Evolutionary conservation across 129 eudicot species (phyloP).

Genomic region (Pittosporum tobira): DNA sequence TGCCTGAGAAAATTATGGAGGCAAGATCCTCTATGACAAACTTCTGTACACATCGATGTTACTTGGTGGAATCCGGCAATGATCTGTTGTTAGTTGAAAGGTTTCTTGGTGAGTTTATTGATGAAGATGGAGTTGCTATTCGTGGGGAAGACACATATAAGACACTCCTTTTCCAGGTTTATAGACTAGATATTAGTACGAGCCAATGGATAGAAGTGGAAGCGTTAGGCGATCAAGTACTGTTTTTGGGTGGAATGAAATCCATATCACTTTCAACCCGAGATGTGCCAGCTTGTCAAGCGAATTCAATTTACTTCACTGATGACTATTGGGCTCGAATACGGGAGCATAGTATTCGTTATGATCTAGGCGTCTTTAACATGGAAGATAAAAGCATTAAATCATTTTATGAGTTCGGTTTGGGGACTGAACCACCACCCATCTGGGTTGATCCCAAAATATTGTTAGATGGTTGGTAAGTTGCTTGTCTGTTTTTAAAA

Average conservation of each 20-base stretch:
- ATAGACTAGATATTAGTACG: background rate
- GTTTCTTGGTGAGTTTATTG: background rate
- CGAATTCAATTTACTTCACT: slow-evolving; percentile 1
- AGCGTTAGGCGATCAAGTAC: background rate
- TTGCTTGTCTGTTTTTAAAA: too few relatives aligned
- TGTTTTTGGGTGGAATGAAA: slow-evolving; percentile 1
- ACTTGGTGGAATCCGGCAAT: background rate
- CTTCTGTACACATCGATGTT: background rate
- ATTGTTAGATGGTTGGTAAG: background rate
- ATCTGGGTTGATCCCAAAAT: slow-evolving; percentile 2
- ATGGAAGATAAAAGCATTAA: slow-evolving; percentile 3
- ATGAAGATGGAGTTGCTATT: background rate
- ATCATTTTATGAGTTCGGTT: background rate
- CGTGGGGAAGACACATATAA: background rate
- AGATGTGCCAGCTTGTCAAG: background rate
- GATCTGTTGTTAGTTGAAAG: background rate
- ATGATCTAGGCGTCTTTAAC: background rate
- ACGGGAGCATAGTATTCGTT: background rate
- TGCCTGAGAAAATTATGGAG: background rate
- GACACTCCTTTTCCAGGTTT: background rate
- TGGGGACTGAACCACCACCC: slow-evolving; percentile 1
- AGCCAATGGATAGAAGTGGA: background rate
- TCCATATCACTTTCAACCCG: background rate
- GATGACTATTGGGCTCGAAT: slow-evolving; percentile 3
- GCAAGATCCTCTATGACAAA: background rate